Conservation (phyloP, 305 asterid species). For the Fraxinus greggii region DNA sequence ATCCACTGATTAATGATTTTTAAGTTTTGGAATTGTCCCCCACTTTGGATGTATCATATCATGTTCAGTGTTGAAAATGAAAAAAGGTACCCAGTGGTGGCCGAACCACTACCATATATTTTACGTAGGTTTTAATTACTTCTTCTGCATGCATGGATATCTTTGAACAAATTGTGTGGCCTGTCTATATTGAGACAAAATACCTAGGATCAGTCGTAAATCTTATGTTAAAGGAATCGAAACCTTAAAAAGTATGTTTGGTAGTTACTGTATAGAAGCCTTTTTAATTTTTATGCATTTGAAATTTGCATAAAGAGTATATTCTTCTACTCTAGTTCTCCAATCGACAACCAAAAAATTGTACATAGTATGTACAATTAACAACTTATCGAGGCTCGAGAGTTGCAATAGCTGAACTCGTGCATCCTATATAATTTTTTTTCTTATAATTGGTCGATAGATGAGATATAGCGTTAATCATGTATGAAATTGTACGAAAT, state of each 20-base stretch:
- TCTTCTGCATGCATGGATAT: constrained; percentile 5
- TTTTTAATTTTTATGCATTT: background rate
- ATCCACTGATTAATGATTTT: constrained; percentile 18
- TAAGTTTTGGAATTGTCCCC: background rate
- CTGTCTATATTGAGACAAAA: background rate
- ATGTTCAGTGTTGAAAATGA: constrained; percentile 18
- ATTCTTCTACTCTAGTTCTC: background rate
- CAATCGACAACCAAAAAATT: background rate
- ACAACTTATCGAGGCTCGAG: background rate
- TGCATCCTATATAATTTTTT: background rate
- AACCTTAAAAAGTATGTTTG: background rate
- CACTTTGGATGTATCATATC: constrained; percentile 3
- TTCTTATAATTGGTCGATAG: background rate
- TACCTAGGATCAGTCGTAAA: background rate
- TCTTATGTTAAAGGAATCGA: background rate
- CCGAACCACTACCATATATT: background rate
- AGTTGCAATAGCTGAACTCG: background rate
- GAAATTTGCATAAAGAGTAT: background rate
- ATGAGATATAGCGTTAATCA: background rate
- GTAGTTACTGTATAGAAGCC: background rate
- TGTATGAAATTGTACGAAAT: background rate
- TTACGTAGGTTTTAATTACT: constrained; percentile 7
- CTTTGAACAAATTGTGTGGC: background rate
- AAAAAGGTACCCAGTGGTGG: background rate
- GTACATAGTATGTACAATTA: background rate